Evolutionary conservation across 2,329 filamentous ascomycete species (phyloP), one percentile per base, ranked within the genome.

Genomic region (Neonectria punicea): DNA sequence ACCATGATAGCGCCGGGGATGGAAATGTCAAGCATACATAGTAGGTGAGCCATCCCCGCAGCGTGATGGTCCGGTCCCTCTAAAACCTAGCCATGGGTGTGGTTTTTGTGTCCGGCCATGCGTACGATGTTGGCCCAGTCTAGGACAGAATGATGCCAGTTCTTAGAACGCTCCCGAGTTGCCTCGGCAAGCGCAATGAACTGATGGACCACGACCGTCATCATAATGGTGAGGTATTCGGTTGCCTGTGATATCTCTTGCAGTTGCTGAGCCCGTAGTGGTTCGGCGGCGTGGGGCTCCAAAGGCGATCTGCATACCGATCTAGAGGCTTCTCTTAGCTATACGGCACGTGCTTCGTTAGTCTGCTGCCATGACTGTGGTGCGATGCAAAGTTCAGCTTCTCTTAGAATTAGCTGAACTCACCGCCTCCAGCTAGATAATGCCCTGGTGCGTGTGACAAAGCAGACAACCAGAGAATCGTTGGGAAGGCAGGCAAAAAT

Each of bases 341-440:
- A 71, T 65, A 73, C 71, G 68, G 70, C 54, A 64, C 70, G 63
- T 73, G 71, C 71, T 65, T 67, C 34, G 39, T 58, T 73, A 73
- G 71, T 58, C 56, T 41, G 41, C 32, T 64, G 49, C 62, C 20
- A 61, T 62, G 57, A 51, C 36, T 50, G 68, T 63, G 66, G 70
- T 65, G 66, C 66, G 58, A 68, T 67, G 54, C 68, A 66, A 66
- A 60, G 51, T 65, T 71, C 71, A 73, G 63, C 63, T 68, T 67
- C 53, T 57, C 41, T 67, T 61, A 41, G 61, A 53, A 58, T 53
- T 53, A 58, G 61, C 61, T 56, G 50, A 53, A 49, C 63, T 69
- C 70, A 73, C 71, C 71, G 71, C 71, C 69, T 67, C 62, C 53
- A 50, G 22, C 20, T 9, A 14, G 32, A 20, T 22, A 47, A 20